These are phyloP conservation scores for Sordariomycetes sp. DNA, from an alignment of 2,329 filamentous ascomycete species.

Conservation along the genomic window DNA sequence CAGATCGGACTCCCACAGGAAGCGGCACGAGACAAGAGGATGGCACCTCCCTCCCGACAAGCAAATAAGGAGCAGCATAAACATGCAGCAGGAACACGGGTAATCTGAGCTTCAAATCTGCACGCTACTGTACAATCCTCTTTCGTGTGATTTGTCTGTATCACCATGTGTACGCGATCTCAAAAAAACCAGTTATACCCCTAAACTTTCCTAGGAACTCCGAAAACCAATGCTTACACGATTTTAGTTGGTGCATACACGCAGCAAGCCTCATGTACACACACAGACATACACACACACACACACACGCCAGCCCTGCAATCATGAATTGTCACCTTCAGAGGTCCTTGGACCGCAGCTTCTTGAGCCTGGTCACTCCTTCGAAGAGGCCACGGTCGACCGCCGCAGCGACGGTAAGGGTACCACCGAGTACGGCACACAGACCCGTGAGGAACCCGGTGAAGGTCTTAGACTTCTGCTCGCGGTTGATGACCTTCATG, in stretches of 20 bases:
- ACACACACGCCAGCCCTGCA: background rate
- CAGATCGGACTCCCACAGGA: no score
- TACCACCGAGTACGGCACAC: slow-evolving; percentile 90
- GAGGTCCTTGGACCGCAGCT: slow-evolving; percentile 60
- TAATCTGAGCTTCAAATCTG: no score
- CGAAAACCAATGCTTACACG: slow-evolving; percentile 1
- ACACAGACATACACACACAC: background rate
- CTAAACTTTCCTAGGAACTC: background rate
- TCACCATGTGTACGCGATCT: background rate
- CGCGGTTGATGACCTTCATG: slow-evolving; percentile 98
- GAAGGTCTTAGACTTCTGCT: slow-evolving; percentile 81
- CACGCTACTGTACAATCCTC: background rate
- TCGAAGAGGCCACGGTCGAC: slow-evolving; percentile 88
- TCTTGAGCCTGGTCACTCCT: slow-evolving; percentile 74
- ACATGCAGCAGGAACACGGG: no score
- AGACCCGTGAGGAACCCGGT: slow-evolving; percentile 87
- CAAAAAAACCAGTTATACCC: background rate
- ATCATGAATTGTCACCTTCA: slow-evolving; percentile 19
- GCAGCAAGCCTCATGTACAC: background rate
- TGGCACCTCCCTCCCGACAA: no score
- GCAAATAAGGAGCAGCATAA: no score
- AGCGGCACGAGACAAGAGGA: no score
- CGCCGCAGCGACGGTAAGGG: slow-evolving; percentile 88
- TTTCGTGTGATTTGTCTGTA: background rate
- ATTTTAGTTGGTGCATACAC: background rate